Base-by-base conservation (phyloP, 208 protist genomes). In the Acanthamoeba quina region DNA sequence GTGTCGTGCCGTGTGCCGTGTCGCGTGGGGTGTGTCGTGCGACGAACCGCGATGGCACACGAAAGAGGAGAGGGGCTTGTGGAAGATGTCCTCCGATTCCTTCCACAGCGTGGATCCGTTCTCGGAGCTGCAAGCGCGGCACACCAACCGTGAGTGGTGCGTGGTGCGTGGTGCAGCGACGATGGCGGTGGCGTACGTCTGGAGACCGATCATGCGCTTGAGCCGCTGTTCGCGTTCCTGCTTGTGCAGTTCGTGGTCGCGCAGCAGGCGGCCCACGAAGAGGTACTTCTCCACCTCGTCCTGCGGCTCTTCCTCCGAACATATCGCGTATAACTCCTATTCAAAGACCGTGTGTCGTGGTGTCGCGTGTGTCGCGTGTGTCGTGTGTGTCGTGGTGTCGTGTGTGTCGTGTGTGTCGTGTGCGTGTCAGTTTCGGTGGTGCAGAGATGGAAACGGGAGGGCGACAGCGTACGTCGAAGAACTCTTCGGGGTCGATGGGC, bases 161-260 rank as follows among this genome's bases (percentile, higher is more conserved):
- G 37, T 41, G 37, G 37, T 41, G 37, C 1, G 37, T 41, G 37
- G 37, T 41, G 37, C 37, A 5, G 37, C 68, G n/a, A 17, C 7
- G 68, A n/a, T 6, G 68, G 47, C 13, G 68, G 4, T 17, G 17
- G n/a, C 21, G 74, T 26, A 83, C 74, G 74, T 83, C 29, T 83
- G 74, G 29, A 83, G 74, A 15, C 74, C 74, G 74, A 83, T 19
- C 74, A 56, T 83, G 44, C 37, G 74, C 47, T 83, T 83, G 47
- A 83, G 74, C 21, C 74, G 74, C 47, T 56, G 74, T 41, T 83
- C 74, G 47, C 74, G 74, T 26, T 83, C 74, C 74, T 83, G 74
- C 74, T 56, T 83, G 74, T 83, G 74, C 19, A 83, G 74, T 31
- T 83, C 74, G 74, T 83, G 74, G 47, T 83, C 74, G 19, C 74